Conservation (phyloP, 805 yeast genomes). For the Zygosaccharomyces bisporus region DNA sequence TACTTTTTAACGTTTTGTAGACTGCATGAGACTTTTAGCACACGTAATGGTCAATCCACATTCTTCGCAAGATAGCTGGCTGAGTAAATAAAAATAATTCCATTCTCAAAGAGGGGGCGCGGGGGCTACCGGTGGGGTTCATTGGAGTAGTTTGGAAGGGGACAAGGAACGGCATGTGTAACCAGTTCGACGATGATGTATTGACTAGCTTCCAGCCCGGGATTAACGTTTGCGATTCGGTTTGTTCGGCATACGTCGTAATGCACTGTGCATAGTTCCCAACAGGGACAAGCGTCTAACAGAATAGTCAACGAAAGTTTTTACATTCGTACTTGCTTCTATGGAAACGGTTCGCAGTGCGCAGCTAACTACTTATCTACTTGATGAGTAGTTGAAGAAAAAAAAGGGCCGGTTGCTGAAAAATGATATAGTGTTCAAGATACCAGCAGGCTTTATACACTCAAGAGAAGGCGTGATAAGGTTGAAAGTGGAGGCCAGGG, state of each 20-base stretch:
- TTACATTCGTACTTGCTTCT: neutral
- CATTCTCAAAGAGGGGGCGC: neutral
- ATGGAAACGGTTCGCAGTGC: neutral
- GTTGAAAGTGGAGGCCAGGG: no score
- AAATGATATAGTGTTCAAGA: no score
- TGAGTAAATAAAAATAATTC: neutral
- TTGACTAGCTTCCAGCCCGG: no score
- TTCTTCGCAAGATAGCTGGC: neutral
- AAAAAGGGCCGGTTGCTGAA: neutral
- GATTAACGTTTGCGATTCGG: no score
- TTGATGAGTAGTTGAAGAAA: no score
- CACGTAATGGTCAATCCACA: neutral
- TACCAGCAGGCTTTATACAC: no score
- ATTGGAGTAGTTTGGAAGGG: neutral
- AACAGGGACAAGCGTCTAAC: neutral
- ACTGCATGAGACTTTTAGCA: neutral
- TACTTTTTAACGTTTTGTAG: neutral
- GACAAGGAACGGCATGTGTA: no score
- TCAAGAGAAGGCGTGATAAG: no score
- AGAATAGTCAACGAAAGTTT: neutral
- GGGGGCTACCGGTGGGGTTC: neutral
- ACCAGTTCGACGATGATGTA: no score
- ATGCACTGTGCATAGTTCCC: neutral
- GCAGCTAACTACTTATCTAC: no score
- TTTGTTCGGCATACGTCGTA: no score